Evolutionary conservation across 768 basidiomycete species (phyloP).

Genomic region (Cystofilobasidium capitatum): DNA sequence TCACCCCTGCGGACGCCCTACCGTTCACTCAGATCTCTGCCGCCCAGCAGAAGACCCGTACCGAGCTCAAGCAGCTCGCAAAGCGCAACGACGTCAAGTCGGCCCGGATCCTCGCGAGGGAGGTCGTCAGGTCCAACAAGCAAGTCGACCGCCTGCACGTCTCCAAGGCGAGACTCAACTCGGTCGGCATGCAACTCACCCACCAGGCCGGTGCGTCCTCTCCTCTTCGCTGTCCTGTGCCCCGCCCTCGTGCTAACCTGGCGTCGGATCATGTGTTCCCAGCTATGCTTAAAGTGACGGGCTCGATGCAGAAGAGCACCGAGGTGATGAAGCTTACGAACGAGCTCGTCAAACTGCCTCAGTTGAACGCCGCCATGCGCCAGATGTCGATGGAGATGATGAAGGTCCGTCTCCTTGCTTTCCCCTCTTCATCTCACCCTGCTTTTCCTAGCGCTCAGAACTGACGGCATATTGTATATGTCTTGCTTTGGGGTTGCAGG

Average conservation of each 20-base stretch:
- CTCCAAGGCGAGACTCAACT: constrained; percentile 83
- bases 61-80: constrained; percentile 78
- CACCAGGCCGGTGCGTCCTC: constrained; percentile 75
- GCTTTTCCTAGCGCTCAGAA: not conserved
- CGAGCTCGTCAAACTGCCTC: constrained; percentile 77
- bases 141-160: constrained; percentile 87
- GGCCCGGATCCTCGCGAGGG: constrained; percentile 80
- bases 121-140: constrained; percentile 88
- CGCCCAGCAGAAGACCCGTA: constrained; percentile 63
- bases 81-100: constrained; percentile 84
- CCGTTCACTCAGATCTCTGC: not conserved
- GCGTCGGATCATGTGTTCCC: not conserved
- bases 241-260: not conserved
- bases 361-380: constrained; percentile 84
- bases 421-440: not conserved
- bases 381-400: constrained; percentile 99
- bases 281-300: constrained; percentile 97
- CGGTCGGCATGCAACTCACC: constrained; percentile 75
- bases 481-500: constrained; percentile 45
- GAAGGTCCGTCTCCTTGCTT: constrained; percentile 51
- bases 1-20: not conserved
- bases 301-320: constrained; percentile 92
- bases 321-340: constrained; percentile 99
- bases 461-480: not conserved
- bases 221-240: not conserved